Base-by-base conservation (phyloP, 768 basidiomycete species). In the Psilocybe azurescens region DNA sequence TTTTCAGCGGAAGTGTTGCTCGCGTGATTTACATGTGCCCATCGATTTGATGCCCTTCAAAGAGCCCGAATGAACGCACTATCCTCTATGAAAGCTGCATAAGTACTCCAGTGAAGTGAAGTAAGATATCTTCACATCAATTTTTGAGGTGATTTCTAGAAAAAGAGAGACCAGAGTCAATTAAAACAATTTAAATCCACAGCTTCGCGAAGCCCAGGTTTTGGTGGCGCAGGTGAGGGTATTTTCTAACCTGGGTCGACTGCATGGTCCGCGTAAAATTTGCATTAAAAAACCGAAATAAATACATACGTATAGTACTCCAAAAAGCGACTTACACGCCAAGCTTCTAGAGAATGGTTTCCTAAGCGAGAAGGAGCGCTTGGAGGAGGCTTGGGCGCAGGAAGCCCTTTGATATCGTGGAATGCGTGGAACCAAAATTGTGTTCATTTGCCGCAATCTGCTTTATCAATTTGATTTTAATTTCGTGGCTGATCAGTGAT, bases 241-340 rank as follows among this genome's bases (percentile, higher is more conserved):
- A 44, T 44, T 16, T 44, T 13, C 41, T 44, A 44, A 53, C 52
- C 52, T 53, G 52, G 52, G 33, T n/a, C 52, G 33, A 53, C 30
- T 53, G 24, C 32, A 53, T 32, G 33, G 52, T 32, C 9, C 33
- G 5, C 33, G 52, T 13, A 8, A 44, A 44, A 44, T 44, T 44
- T 11, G 8, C 14, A 18, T 53, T 36, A 53, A 32, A 51, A 53
- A 36, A 53, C 33, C 32, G 33, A 53, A 20, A 52, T 52, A 6
- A 16, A 52, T 52, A 10, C 28, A 52, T 5, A 50, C 24, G 28
- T 20, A 14, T 50, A 10, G 28, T 6, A 53, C 51, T 52, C 32
- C 32, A 32, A 32, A 53, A 18, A 6, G 18, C 20, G 48, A 30
- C 5, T 38, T 53, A 53, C 52, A 53, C 52, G 52, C 52, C 52